Evolutionary conservation across 2,329 filamentous ascomycete species (phyloP).

Genomic region (Pyrenophora teres): DNA sequence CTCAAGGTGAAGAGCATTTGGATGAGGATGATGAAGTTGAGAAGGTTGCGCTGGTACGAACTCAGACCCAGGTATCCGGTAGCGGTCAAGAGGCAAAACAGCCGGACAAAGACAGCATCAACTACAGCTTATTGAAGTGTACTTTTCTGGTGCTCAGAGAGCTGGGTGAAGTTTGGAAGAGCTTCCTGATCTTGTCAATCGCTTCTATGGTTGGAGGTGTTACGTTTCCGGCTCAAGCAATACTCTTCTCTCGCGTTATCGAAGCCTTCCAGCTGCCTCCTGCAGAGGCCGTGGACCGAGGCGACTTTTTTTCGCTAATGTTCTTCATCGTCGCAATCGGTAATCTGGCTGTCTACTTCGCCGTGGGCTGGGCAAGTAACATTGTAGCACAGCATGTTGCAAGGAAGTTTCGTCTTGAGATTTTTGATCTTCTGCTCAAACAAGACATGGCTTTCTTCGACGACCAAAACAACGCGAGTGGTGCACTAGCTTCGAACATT

Average conservation of each 20-base stretch:
- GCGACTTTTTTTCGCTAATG: conserved; percentile 61
- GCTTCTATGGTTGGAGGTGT: conserved; percentile 46
- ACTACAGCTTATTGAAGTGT: conserved; percentile 37
- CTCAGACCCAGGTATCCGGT: conserved; percentile 35
- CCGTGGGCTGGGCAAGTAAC: conserved; percentile 54
- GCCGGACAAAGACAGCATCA: conserved; percentile 29
- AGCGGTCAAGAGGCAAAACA: conserved; percentile 26
- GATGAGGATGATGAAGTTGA: conserved; percentile 24
- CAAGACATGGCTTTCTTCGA: conserved; percentile 96
- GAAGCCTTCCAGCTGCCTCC: conserved; percentile 54
- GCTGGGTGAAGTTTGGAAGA: conserved; percentile 47
- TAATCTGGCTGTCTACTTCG: conserved; percentile 52
- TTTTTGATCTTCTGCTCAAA: conserved; percentile 85
- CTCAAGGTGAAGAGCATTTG: conserved; percentile 21
- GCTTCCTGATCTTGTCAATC: conserved; percentile 32
- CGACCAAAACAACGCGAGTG: conserved; percentile 83
- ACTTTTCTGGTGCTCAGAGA: conserved; percentile 36
- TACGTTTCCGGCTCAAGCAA: conserved; percentile 55
- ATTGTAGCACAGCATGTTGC: conserved; percentile 50
- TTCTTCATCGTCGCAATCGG: conserved; percentile 60
- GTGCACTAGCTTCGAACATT: conserved; percentile 73
- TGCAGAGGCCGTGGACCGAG: conserved; percentile 46
- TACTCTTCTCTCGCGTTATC: conserved; percentile 57
- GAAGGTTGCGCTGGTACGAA: conserved; percentile 30
- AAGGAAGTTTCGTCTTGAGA: conserved; percentile 50